Conservation (phyloP, 78 protist species). For the Isochrysis galbana region DNA sequence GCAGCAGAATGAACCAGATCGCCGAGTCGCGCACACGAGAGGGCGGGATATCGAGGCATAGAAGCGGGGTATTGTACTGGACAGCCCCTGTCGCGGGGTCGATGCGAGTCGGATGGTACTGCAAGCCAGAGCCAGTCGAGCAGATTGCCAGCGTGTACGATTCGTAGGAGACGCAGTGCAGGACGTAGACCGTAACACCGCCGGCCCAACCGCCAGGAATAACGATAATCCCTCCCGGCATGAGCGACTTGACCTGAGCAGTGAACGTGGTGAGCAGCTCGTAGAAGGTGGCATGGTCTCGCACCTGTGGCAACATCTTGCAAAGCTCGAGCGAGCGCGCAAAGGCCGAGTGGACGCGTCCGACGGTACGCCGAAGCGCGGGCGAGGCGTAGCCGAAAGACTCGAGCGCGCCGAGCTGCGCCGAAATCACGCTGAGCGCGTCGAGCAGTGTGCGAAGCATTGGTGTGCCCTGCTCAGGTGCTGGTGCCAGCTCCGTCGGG, state of each 20-base stretch:
- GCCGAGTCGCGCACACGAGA: background rate
- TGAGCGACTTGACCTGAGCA: background rate
- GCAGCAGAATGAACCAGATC: background rate
- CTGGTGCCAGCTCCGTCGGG: background rate
- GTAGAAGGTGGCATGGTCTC: background rate
- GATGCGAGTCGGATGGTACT: background rate
- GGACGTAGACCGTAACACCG: background rate
- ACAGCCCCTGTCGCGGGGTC: background rate
- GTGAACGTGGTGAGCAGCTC: background rate
- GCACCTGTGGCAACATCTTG: background rate
- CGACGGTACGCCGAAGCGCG: background rate
- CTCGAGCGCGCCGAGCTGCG: background rate
- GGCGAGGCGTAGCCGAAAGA: background rate
- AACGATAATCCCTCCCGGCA: background rate
- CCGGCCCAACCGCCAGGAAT: background rate
- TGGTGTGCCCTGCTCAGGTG: background rate
- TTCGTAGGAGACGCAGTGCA: slow-evolving; percentile 13
- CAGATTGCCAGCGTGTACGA: background rate
- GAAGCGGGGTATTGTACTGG: slow-evolving; percentile 5
- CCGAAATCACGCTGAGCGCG: background rate
- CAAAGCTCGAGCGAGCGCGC: background rate
- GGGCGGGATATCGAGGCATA: background rate
- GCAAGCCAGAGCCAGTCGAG: background rate
- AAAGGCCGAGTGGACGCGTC: background rate
- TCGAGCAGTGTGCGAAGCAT: background rate